A percentile compares a stretch with the other conserved stretches of the same genome.
These are phyloP conservation scores for Plenodomus lindquistii DNA, from an alignment of 2,329 filamentous ascomycete genomes.

Conservation along the genomic window DNA sequence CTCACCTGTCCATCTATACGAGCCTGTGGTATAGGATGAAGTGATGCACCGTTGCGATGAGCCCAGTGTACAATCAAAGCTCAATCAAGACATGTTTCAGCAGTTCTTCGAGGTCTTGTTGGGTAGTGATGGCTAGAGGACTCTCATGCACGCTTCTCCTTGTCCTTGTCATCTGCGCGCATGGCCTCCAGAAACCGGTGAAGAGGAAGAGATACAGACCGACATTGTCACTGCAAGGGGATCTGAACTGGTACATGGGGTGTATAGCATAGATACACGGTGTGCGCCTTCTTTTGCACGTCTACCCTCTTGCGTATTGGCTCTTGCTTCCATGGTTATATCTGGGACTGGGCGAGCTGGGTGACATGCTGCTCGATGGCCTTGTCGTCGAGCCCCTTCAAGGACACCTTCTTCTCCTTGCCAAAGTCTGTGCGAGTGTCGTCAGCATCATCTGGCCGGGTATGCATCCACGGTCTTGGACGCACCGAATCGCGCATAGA, in stretches of 20 bases:
- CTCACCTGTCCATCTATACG: no score
- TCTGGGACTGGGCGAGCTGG: slow-evolving; percentile 58
- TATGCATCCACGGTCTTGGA: background rate
- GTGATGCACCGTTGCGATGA: slow-evolving; percentile 2
- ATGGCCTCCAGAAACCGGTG: no score
- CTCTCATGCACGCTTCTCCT: no score
- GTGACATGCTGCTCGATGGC: slow-evolving; percentile 71
- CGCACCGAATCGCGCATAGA: slow-evolving; percentile 92
- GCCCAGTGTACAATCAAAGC: slow-evolving; percentile 1
- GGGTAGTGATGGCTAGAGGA: slow-evolving; percentile 1
- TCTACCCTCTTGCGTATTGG: background rate
- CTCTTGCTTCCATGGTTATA: slow-evolving; percentile 12
- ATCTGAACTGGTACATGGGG: background rate
- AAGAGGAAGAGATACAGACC: background rate
- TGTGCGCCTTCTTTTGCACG: background rate
- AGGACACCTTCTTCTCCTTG: slow-evolving; percentile 66
- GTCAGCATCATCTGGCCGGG: background rate
- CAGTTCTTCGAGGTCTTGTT: background rate
- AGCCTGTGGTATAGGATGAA: no score
- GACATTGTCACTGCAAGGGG: background rate
- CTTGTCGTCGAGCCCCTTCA: slow-evolving; percentile 70
- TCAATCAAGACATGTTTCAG: slow-evolving; percentile 4
- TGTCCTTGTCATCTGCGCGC: no score
- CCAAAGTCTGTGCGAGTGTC: slow-evolving; percentile 59
- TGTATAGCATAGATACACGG: background rate